Conservation (phyloP, 768 basidiomycete genomes). For the Serendipita sp. region DNA sequence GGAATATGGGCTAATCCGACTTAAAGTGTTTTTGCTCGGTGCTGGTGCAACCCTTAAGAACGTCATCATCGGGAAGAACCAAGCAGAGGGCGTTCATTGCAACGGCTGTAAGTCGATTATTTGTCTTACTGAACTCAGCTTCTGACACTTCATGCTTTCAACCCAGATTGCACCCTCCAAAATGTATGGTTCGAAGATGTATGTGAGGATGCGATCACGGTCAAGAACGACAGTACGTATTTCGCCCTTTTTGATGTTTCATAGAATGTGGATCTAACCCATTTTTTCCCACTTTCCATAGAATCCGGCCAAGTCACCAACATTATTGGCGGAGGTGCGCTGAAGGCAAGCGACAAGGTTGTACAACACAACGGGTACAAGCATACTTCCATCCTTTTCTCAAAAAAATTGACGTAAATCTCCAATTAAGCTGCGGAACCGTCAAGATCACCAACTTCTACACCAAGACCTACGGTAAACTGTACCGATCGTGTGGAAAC, state of each 20-base stretch:
- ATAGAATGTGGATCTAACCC: background rate
- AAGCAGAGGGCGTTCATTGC: conserved; percentile 28
- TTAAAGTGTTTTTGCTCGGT: conserved; percentile 24
- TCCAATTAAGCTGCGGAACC: background rate
- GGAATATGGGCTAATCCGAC: too few relatives aligned
- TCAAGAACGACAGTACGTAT: conserved; percentile 17
- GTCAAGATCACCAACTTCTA: background rate
- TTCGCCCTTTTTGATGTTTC: background rate
- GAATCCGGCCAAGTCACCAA: background rate
- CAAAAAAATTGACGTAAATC: too few relatives aligned
- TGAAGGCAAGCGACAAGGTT: background rate
- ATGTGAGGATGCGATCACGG: conserved; percentile 27
- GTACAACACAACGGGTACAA: background rate
- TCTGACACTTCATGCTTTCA: background rate
- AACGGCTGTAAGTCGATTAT: conserved; percentile 12
- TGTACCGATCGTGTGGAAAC: background rate
- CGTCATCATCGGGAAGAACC: conserved; percentile 27
- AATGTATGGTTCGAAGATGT: conserved; percentile 18
- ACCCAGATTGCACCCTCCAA: background rate
- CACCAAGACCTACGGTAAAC: background rate
- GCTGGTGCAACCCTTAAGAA: conserved; percentile 27
- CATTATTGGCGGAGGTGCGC: conserved; percentile 3
- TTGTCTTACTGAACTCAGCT: too few relatives aligned
- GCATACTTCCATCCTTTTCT: too few relatives aligned
- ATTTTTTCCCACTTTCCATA: background rate